These are phyloP conservation scores for Globisporangium iwayamae DNA, from an alignment of 352 stramenopile genomes.

Conservation along the genomic window DNA sequence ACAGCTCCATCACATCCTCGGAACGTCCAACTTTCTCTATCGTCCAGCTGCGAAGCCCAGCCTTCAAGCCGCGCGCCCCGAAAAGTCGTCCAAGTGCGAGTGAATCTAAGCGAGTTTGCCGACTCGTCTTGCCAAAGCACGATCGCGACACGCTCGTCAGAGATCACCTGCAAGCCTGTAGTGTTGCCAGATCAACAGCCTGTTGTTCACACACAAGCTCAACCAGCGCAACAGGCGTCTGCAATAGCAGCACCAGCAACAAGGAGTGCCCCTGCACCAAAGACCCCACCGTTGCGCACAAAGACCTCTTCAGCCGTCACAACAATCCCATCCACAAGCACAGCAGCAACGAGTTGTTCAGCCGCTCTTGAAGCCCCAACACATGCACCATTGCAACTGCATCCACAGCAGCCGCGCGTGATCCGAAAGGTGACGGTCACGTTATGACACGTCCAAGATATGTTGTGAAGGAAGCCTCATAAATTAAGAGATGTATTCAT, in stretches of 20 bases:
- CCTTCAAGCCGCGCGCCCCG: slow-evolving; percentile 8
- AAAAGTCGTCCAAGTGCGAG: slow-evolving; percentile 43
- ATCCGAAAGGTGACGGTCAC: slow-evolving; percentile 41
- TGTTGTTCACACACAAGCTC: not conserved
- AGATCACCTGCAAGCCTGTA: not conserved
- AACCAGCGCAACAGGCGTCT: not conserved
- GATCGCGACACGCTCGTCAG: not conserved
- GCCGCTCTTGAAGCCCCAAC: not conserved
- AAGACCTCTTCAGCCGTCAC: not conserved
- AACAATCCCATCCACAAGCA: not conserved
- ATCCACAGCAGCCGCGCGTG: slow-evolving; percentile 20
- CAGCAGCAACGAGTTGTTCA: not conserved
- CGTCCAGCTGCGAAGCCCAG: not conserved
- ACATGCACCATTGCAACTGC: slow-evolving; percentile 10
- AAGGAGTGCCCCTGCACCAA: not conserved
- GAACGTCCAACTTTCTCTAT: not conserved
- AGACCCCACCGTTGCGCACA: not conserved
- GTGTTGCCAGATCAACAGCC: not conserved
- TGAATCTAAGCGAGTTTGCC: slow-evolving; percentile 38
- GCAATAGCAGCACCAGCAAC: not conserved
- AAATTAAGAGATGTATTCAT: not conserved
- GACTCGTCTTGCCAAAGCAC: not conserved
- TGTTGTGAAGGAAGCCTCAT: not conserved
- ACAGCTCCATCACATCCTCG: not conserved
- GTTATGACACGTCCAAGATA: slow-evolving; percentile 18